These are phyloP conservation scores for Plasmodium falciparum DNA, from an alignment of 169 alveolate species.

Conservation along the genomic window DNA sequence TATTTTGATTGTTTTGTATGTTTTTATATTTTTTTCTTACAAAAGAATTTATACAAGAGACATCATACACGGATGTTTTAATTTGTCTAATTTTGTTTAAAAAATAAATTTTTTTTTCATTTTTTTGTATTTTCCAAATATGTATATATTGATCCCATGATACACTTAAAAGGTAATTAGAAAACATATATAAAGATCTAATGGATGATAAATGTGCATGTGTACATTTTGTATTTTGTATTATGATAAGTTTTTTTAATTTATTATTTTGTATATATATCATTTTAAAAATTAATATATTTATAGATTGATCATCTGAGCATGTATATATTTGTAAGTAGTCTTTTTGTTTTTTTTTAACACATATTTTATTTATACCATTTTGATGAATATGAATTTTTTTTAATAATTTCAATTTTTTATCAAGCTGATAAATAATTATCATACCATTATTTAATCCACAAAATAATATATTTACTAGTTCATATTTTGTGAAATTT, in stretches of 20 bases:
- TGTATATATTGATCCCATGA: constrained; percentile 70
- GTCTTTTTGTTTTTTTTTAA: constrained; percentile 9
- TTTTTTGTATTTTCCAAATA: constrained; percentile 32
- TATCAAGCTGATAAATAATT: constrained; percentile 19
- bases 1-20: background rate
- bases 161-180: constrained; percentile 22
- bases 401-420: constrained; percentile 12
- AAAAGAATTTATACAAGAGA: constrained; percentile 41
- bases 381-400: constrained; percentile 41
- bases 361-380: constrained; percentile 60
- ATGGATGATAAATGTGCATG: constrained; percentile 61
- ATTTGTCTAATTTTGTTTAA: constrained; percentile 1
- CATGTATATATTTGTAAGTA: constrained; percentile 32
- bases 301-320: constrained; percentile 69
- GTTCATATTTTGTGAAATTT: background rate
- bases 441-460: constrained; percentile 59
- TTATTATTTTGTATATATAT: background rate
- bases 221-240: constrained; percentile 22
- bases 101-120: background rate
- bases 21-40: constrained; percentile 18
- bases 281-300: constrained; percentile 31
- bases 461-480: constrained; percentile 22
- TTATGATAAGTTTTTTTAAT: background rate
- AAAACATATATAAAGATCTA: constrained; percentile 29
- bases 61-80: constrained; percentile 70